phyloP scores from a whole-genome alignment of 2,329 filamentous ascomycete species.

The Clonostachys solani region DNA sequence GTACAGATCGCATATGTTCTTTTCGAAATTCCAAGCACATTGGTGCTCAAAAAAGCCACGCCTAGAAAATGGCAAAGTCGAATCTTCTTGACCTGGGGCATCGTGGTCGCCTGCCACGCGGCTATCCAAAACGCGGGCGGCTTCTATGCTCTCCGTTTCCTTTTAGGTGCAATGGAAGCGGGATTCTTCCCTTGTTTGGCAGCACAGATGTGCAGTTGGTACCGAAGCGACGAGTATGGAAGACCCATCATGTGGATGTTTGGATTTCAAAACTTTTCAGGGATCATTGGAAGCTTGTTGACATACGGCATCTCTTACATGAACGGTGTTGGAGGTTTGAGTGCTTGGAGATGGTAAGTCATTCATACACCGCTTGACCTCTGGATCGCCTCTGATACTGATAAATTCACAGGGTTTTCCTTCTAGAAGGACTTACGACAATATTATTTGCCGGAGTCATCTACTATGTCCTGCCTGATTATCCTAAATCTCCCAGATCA shows the following conservation, averaged over 20 bases:
- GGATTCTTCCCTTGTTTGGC: conserved; percentile 34
- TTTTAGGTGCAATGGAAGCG: conserved; percentile 39
- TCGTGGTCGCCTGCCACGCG: conserved; percentile 36
- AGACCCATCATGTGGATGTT: conserved; percentile 37
- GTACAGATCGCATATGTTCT: conserved; percentile 29
- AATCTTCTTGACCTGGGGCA: conserved; percentile 4
- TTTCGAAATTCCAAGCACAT: conserved; percentile 32
- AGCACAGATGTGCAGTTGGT: conserved; percentile 33
- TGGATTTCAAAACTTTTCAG: conserved; percentile 19
- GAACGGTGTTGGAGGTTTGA: conserved; percentile 14
- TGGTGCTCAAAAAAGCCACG: conserved; percentile 5
- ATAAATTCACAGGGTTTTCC: conserved; percentile 23
- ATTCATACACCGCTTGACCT: neutral
- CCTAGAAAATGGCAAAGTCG: conserved; percentile 1
- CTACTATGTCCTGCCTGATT: conserved; percentile 30
- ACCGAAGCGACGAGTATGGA: conserved; percentile 37
- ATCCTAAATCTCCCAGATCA: conserved; percentile 47
- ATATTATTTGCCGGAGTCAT: conserved; percentile 16
- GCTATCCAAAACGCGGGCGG: conserved; percentile 30
- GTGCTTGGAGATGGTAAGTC: conserved; percentile 13
- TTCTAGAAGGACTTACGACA: conserved; percentile 35
- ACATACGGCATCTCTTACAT: conserved; percentile 20
- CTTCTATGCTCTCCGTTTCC: conserved; percentile 33
- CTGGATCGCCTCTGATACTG: neutral
- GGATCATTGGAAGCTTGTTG: conserved; percentile 24